Percentiles rank a stretch among this genome's conserved stretches.
Conservation (phyloP, 2,329 filamentous ascomycete species). For the Neonectria hederae region DNA sequence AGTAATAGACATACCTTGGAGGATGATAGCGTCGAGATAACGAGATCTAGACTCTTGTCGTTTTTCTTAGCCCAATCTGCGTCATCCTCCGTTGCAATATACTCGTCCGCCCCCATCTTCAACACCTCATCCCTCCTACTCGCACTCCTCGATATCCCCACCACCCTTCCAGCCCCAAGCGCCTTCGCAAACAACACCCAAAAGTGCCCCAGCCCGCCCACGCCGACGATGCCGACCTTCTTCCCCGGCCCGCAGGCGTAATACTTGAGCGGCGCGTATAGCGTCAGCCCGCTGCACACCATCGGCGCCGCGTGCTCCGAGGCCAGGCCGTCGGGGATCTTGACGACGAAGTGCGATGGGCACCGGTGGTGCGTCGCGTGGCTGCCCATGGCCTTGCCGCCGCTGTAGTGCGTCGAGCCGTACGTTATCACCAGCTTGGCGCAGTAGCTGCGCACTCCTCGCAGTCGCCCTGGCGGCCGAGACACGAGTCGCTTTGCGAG, state of each 20-base stretch:
- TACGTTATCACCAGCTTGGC: conserved; percentile 61
- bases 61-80: conserved; percentile 64
- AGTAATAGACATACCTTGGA: background rate
- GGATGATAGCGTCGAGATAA: conserved; percentile 65
- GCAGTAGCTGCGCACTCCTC: conserved; percentile 58
- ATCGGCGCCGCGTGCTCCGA: conserved; percentile 65
- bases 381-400: conserved; percentile 59
- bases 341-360: conserved; percentile 58
- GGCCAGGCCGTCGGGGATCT: conserved; percentile 55
- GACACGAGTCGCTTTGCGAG: conserved; percentile 67
- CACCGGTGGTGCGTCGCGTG: conserved; percentile 49
- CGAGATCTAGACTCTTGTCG: conserved; percentile 62
- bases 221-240: conserved; percentile 71
- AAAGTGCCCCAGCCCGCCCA: conserved; percentile 76
- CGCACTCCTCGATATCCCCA: conserved; percentile 65
- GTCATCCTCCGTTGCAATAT: conserved; percentile 57
- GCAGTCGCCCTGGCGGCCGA: conserved; percentile 51
- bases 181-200: conserved; percentile 75
- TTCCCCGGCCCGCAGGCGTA: conserved; percentile 74
- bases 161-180: conserved; percentile 68
- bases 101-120: conserved; percentile 65
- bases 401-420: conserved; percentile 47
- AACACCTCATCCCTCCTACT: conserved; percentile 65
- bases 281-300: conserved; percentile 76
- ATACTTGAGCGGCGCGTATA: conserved; percentile 69